phyloP scores from a whole-genome alignment of 139 green algal species.

The Micractinium sp. region DNA sequence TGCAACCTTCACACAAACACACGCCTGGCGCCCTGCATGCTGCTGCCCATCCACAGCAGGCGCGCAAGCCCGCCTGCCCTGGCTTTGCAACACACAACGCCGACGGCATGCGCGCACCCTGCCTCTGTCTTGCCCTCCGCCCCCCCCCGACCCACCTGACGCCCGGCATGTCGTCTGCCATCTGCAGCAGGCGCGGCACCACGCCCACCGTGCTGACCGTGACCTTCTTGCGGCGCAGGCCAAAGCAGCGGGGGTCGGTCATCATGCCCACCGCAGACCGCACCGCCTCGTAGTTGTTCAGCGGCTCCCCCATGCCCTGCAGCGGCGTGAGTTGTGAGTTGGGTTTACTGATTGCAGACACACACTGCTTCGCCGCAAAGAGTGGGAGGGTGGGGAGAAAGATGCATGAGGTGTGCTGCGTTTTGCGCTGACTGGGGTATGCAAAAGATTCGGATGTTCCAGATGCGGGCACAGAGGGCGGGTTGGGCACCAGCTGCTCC shows the following conservation, averaged over 20 bases:
- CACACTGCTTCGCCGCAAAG: too few relatives aligned
- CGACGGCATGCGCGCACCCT: background rate
- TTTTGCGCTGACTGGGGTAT: too few relatives aligned
- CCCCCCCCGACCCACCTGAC: slow-evolving; percentile 51
- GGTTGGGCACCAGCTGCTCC: too few relatives aligned
- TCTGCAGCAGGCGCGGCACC: slow-evolving; percentile 74
- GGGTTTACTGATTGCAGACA: too few relatives aligned
- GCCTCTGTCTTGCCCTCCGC: background rate
- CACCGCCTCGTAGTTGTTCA: slow-evolving; percentile 96
- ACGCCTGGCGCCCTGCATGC: background rate
- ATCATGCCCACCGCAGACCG: slow-evolving; percentile 75
- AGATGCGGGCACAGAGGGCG: too few relatives aligned
- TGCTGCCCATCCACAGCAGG: background rate
- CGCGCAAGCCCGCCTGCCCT: too few relatives aligned
- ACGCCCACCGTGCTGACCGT: slow-evolving; percentile 94
- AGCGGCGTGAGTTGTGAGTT: too few relatives aligned
- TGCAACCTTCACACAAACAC: too few relatives aligned
- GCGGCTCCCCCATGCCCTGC: slow-evolving; percentile 95
- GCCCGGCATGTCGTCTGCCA: slow-evolving; percentile 84
- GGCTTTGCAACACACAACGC: background rate
- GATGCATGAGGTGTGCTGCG: too few relatives aligned
- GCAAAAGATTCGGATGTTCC: too few relatives aligned
- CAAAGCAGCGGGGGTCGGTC: slow-evolving; percentile 75
- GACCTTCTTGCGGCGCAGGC: slow-evolving; percentile 75
- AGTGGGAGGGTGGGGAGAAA: too few relatives aligned